Base-by-base conservation (phyloP, 2,329 filamentous ascomycete species). In the Fusarium lateritium region DNA sequence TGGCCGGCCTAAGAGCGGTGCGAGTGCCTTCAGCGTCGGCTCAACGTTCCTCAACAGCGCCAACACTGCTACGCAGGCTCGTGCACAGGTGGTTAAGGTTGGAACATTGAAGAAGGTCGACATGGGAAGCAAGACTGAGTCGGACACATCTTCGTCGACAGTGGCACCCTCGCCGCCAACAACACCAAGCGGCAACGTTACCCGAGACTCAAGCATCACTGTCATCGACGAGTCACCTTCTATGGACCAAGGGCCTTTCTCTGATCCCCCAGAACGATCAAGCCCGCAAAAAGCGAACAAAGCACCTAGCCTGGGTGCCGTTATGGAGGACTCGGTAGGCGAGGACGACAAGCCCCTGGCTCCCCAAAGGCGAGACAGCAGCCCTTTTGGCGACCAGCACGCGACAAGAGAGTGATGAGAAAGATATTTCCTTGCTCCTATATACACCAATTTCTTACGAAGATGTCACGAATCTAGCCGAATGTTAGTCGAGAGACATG, bases 1-100 rank as follows among this genome's bases (percentile, higher is more conserved):
- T 73, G 73, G 71, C 53, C 82, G 80, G 61, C 88, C 84, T 22
- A 84, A 83, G 70, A 90, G 88, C 73, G 83, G 82, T 7, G 84
- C 80, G 56, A 87, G 85, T 78, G 85, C 87, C 36, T 91, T 91
- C 76, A 91, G 88, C 73, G 87, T 92, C 57, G 89, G 89, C 19
- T 89, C 89, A 21, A 90, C 89, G 2, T 91, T 91, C 77, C 81
- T 92, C 70, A 91, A 89, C 80, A 90, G 85, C 65, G 88, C 88
- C 67, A 89, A 82, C 72, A 90, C 87, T 3, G 87, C 86, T 15
- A 86, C 83, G 24, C 84, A 86, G 22, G 84, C 85, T 26, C 84
- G 84, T 50, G 87, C 88, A 22, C 87, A 89, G 73, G 83, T 91
- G 36, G 84, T 91, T 47, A 86, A 87, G 62, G 86, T 91, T 21